phyloP scores from a whole-genome alignment of 2,329 filamentous ascomycete genomes.

The Massarina eburnea region DNA sequence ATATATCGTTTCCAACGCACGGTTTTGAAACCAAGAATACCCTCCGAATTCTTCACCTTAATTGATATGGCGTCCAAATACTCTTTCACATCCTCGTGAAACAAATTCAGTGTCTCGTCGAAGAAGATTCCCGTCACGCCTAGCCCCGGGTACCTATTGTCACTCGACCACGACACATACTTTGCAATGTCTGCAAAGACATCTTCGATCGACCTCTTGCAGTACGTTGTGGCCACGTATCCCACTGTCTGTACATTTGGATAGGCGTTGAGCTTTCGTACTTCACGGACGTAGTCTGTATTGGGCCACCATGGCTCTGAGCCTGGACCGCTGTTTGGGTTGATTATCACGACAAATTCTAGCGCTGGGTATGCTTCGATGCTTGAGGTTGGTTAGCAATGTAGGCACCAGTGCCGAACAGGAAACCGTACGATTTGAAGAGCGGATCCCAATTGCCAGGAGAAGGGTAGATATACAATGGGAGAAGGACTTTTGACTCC shows the following conservation, averaged over 20 bases:
- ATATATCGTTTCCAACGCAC: constrained; percentile 8
- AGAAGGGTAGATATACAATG: constrained; percentile 54
- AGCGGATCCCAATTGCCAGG: constrained; percentile 53
- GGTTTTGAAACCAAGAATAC: constrained; percentile 10
- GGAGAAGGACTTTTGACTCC: constrained; percentile 46
- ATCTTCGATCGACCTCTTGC: constrained; percentile 23
- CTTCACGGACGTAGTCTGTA: constrained; percentile 49
- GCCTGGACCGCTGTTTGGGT: constrained; percentile 53
- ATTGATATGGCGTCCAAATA: constrained; percentile 24
- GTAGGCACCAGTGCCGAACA: not conserved
- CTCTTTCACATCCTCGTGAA: constrained; percentile 12
- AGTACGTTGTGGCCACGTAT: constrained; percentile 55
- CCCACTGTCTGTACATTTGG: constrained; percentile 54
- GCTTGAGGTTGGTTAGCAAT: constrained; percentile 7
- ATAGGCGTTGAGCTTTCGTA: constrained; percentile 43
- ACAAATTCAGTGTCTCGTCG: constrained; percentile 50
- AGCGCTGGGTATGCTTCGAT: constrained; percentile 37
- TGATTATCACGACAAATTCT: constrained; percentile 56
- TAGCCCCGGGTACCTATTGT: constrained; percentile 32
- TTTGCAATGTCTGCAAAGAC: constrained; percentile 45
- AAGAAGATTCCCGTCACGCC: constrained; percentile 54
- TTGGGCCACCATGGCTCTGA: constrained; percentile 47
- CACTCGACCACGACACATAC: constrained; percentile 48
- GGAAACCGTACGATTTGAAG: constrained; percentile 43
- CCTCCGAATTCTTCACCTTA: constrained; percentile 10